Conservation (phyloP, 805 yeast species). For the Maudiozyma saulgeensis region DNA sequence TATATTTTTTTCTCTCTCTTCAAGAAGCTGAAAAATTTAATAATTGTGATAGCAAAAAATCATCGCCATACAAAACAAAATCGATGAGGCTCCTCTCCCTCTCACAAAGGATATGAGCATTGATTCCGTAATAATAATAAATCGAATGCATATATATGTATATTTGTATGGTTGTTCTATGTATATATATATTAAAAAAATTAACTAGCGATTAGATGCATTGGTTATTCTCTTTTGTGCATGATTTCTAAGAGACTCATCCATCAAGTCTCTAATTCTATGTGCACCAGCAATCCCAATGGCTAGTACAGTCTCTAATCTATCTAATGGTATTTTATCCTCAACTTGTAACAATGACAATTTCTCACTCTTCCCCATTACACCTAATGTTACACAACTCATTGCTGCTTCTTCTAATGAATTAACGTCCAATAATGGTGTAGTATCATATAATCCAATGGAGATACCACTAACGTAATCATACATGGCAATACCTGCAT, state of each 20-base stretch:
- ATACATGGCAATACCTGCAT: conserved; percentile 91
- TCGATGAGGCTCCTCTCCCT: no score
- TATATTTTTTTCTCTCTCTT: no score
- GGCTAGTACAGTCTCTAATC: conserved; percentile 63
- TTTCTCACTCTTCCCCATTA: conserved; percentile 74
- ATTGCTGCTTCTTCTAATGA: conserved; percentile 76
- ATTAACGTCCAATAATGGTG: conserved; percentile 75
- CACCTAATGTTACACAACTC: conserved; percentile 73
- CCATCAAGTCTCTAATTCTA: conserved; percentile 76
- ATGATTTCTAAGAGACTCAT: conserved; percentile 66
- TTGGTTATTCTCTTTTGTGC: conserved; percentile 52
- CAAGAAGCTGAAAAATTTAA: no score
- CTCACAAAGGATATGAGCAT: no score
- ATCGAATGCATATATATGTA: background rate
- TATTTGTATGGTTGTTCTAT: background rate
- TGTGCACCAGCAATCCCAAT: conserved; percentile 85
- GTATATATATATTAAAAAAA: background rate
- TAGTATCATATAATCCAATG: conserved; percentile 70
- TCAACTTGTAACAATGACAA: conserved; percentile 70
- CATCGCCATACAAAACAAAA: no score
- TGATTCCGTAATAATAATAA: no score
- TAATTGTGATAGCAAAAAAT: no score
- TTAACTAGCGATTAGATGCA: conserved; percentile 10
- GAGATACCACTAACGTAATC: conserved; percentile 78
- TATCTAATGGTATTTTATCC: conserved; percentile 76